Evolutionary conservation across 2,329 filamentous ascomycete genomes (phyloP), one percentile per base, ranked within the genome.

Genomic region (Rosellinia necatrix): DNA sequence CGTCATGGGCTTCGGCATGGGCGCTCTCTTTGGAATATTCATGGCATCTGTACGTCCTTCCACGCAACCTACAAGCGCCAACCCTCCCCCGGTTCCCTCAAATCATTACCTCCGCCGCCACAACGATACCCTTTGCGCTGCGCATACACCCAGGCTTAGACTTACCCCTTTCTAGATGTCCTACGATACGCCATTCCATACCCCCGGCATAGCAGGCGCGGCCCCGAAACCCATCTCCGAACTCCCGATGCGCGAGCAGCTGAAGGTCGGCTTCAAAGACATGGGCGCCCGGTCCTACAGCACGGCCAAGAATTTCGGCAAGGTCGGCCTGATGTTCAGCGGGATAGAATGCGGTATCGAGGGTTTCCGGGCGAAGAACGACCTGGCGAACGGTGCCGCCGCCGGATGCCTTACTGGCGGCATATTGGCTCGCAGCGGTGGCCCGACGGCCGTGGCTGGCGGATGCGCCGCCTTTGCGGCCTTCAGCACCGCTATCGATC

Each of bases 311-410:
- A 97, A 96, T 79, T 99, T 99, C 71, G 93, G 91, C 60, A 89
- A 92, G 66, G 91, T 99, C 46, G 94, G 94, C 66, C 89, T 91
- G 2, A 82, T 97, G 17, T 99, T 96, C 78, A 84, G 86, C 13
- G 93, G 93, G 35, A 96, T 94, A 49, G 94, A 99, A 76, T 99
- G 94, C 78, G 92, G 90, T 62, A 92, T 99, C 69, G 94, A 99
- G 74, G 92, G 92, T 0, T 82, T 90, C 67, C 84, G 94, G 25
- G 94, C 92, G 19, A 97, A 96, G 79, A 97, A 97, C 75, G 94
- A 97, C 73, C 74, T 97, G 25, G 84, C 79, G 61, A 99, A 99
- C 77, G 91, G 91, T 51, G 86, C 94, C 4, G 84, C 87, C 4
- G 91, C 92, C 0, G 94, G 94, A 0, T 97, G 93, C 71, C 78